These are phyloP conservation scores for Botrytis sinoallii DNA, from an alignment of 2,329 filamentous ascomycete species.

Conservation along the genomic window DNA sequence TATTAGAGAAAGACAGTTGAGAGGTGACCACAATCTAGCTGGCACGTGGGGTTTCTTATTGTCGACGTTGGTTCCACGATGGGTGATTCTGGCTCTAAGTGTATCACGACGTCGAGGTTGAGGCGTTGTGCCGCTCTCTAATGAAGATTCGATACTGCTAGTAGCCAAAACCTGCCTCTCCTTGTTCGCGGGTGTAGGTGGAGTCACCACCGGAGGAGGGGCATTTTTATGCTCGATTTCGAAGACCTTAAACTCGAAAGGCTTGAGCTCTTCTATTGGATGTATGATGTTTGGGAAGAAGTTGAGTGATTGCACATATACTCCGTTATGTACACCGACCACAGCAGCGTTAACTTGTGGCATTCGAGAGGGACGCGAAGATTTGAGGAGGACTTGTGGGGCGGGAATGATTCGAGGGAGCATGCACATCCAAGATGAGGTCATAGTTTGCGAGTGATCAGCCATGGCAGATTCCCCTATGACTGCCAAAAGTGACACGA, in stretches of 20 bases:
- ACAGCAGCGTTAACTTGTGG: conserved; percentile 54
- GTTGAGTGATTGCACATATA: conserved; percentile 52
- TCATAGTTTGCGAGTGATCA: conserved; percentile 56
- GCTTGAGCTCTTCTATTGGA: conserved; percentile 48
- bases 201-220: not conserved
- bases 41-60: conserved; percentile 49
- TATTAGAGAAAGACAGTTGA: conserved; percentile 52
- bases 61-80: conserved; percentile 26
- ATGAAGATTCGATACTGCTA: conserved; percentile 2
- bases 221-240: conserved; percentile 45
- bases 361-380: conserved; percentile 52
- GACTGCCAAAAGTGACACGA: conserved; percentile 60
- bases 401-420: conserved; percentile 60
- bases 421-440: conserved; percentile 55
- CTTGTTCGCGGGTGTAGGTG: not conserved
- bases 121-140: conserved; percentile 18
- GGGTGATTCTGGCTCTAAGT: conserved; percentile 23
- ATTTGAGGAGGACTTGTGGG: conserved; percentile 59
- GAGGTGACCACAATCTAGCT: conserved; percentile 48
- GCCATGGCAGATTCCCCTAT: conserved; percentile 59
- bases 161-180: conserved; percentile 1
- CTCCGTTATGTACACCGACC: conserved; percentile 57
- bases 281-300: conserved; percentile 62
- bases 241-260: conserved; percentile 49
- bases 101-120: conserved; percentile 22